Conservation (phyloP, 768 basidiomycete genomes). For the Vararia minispora region DNA sequence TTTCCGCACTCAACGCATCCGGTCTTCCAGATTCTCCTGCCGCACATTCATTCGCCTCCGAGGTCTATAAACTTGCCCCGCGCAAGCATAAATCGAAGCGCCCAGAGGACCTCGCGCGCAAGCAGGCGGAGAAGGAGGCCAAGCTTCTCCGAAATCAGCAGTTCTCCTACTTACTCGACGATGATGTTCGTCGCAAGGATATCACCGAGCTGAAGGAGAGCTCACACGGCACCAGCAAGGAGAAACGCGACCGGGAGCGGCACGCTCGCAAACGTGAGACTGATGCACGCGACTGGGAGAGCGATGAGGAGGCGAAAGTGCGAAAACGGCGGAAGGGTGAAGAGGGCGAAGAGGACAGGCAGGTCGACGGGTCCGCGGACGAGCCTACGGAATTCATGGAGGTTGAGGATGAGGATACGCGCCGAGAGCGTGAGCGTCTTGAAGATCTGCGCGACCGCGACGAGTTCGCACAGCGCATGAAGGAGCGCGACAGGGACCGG, state of each 20-base stretch:
- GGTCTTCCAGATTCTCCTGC: conserved; percentile 78
- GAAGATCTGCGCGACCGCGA: conserved; percentile 84
- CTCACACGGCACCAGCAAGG: conserved; percentile 25
- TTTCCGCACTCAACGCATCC: conserved; percentile 57
- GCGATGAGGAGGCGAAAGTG: conserved; percentile 74
- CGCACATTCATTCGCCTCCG: conserved; percentile 67
- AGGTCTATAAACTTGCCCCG: conserved; percentile 70
- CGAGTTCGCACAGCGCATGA: conserved; percentile 84
- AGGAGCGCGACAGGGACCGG: conserved; percentile 68
- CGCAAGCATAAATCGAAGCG: conserved; percentile 67
- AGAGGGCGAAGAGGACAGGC: conserved; percentile 22
- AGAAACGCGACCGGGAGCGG: conserved; percentile 46
- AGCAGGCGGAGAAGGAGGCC: conserved; percentile 66
- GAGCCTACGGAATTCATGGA: conserved; percentile 31
- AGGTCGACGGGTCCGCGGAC: conserved; percentile 21
- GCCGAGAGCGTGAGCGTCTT: conserved; percentile 61
- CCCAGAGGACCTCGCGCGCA: conserved; percentile 33
- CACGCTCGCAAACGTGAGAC: conserved; percentile 73
- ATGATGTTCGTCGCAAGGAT: conserved; percentile 39
- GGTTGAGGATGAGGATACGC: conserved; percentile 59
- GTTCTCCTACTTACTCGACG: conserved; percentile 79
- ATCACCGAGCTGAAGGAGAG: conserved; percentile 25
- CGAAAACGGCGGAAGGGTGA: conserved; percentile 52
- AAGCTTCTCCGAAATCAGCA: conserved; percentile 58
- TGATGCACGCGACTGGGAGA: conserved; percentile 80